These are phyloP conservation scores for Osmozyma mogii DNA, from an alignment of 805 yeast species.

Conservation along the genomic window DNA sequence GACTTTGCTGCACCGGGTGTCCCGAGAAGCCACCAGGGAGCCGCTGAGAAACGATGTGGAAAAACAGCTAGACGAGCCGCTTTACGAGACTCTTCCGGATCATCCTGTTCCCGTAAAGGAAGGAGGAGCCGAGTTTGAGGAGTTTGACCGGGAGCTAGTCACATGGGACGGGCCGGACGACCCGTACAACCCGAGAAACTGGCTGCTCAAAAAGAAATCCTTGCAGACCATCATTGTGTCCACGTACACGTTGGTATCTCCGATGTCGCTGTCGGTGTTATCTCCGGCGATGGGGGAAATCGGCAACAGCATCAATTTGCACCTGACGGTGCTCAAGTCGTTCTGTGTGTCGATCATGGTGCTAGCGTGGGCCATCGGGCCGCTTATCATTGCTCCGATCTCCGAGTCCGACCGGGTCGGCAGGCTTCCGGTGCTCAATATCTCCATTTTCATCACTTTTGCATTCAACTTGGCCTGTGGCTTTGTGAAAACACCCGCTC, in stretches of 20 bases:
- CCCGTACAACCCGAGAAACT: slow-evolving; percentile 57
- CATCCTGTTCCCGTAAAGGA: slow-evolving; percentile 26
- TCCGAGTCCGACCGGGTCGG: slow-evolving; percentile 56
- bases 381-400: slow-evolving; percentile 58
- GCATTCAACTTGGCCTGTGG: slow-evolving; percentile 55
- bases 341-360: slow-evolving; percentile 49
- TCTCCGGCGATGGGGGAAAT: slow-evolving; percentile 54
- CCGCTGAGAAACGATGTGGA: neutral
- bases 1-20: slow-evolving; percentile 22
- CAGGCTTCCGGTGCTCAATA: slow-evolving; percentile 45
- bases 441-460: slow-evolving; percentile 41
- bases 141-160: slow-evolving; percentile 57
- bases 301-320: slow-evolving; percentile 30
- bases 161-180: slow-evolving; percentile 62
- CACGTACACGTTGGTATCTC: slow-evolving; percentile 49
- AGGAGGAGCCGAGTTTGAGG: slow-evolving; percentile 47
- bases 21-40: slow-evolving; percentile 8
- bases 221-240: slow-evolving; percentile 40
- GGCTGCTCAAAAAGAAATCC: slow-evolving; percentile 39
- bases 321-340: slow-evolving; percentile 17
- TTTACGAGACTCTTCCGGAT: slow-evolving; percentile 16
- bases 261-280: slow-evolving; percentile 54
- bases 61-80: neutral
- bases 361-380: slow-evolving; percentile 65
- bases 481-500: slow-evolving; percentile 49